A percentile compares a stretch with the other conserved stretches of the same genome.
Evolutionary conservation across 1,284 basidiomycete species (phyloP).

Genomic region (Puccinia triticina): DNA sequence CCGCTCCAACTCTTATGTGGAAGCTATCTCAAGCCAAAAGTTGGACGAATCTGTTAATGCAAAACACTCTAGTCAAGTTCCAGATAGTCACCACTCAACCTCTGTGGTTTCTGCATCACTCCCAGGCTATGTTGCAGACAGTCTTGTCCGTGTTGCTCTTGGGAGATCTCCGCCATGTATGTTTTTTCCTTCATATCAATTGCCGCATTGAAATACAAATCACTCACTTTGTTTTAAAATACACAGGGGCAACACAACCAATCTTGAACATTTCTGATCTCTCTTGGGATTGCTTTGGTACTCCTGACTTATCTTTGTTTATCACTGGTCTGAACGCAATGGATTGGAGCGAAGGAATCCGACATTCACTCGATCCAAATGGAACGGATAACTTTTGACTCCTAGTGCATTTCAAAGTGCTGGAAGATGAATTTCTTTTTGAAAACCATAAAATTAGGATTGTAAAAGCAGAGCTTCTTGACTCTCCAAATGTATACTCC

Average conservation of each 20-base stretch:
- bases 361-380: not conserved
- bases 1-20: too few species aligned
- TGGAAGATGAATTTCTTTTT: not conserved
- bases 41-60: too few species aligned
- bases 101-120: too few species aligned
- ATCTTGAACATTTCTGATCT: not conserved
- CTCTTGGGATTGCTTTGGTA: conserved; percentile 13
- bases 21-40: too few species aligned
- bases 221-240: too few species aligned
- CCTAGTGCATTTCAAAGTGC: not conserved
- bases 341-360: not conserved
- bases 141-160: too few species aligned
- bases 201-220: too few species aligned
- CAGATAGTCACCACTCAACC: too few species aligned
- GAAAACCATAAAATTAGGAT: not conserved
- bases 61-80: too few species aligned
- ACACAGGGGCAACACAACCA: not conserved
- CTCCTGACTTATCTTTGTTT: not conserved
- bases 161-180: too few species aligned
- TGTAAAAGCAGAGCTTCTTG: not conserved
- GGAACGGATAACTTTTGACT: not conserved
- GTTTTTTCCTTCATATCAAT: too few species aligned
- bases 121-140: too few species aligned
- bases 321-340: not conserved
- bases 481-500: not conserved